Percentiles rank a stretch among this genome's conserved stretches.
Evolutionary conservation across 306 rosid species (phyloP).

Genomic region (Sophora flavescens): DNA sequence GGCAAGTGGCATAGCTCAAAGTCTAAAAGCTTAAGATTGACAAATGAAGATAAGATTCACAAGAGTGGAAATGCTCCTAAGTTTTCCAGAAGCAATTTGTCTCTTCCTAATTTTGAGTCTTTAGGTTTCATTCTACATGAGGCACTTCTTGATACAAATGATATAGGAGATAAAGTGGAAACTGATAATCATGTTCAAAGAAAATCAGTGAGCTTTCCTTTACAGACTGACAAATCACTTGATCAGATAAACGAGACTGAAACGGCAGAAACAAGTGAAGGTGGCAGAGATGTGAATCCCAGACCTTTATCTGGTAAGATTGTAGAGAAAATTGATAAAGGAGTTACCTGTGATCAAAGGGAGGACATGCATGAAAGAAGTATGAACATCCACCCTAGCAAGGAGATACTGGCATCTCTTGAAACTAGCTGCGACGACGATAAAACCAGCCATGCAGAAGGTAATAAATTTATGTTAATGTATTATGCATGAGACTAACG

Average conservation of each 20-base stretch:
- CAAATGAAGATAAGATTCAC: constrained; percentile 61
- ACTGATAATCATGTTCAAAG: constrained; percentile 45
- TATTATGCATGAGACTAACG: constrained; percentile 11
- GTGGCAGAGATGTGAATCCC: constrained; percentile 38
- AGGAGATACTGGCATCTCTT: constrained; percentile 44
- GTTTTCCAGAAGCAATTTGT: constrained; percentile 71
- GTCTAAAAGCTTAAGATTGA: constrained; percentile 71
- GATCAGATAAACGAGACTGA: constrained; percentile 51
- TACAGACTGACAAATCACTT: constrained; percentile 39
- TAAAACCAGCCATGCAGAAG: constrained; percentile 54
- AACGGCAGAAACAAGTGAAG: constrained; percentile 45
- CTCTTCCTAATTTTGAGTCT: constrained; percentile 76
- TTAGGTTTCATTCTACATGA: constrained; percentile 68
- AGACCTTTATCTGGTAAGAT: constrained; percentile 37
- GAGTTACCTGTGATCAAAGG: constrained; percentile 32
- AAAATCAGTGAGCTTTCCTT: constrained; percentile 47
- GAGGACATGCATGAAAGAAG: constrained; percentile 42
- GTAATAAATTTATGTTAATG: constrained; percentile 51
- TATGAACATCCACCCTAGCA: constrained; percentile 31
- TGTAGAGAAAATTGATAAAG: constrained; percentile 41
- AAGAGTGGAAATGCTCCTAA: constrained; percentile 51
- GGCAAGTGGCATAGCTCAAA: constrained; percentile 57
- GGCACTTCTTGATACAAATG: constrained; percentile 56
- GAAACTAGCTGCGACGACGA: constrained; percentile 49
- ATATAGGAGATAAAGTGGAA: constrained; percentile 49